These are phyloP conservation scores for Fusarium nematophilum DNA, from an alignment of 2,329 filamentous ascomycete species.

Conservation along the genomic window DNA sequence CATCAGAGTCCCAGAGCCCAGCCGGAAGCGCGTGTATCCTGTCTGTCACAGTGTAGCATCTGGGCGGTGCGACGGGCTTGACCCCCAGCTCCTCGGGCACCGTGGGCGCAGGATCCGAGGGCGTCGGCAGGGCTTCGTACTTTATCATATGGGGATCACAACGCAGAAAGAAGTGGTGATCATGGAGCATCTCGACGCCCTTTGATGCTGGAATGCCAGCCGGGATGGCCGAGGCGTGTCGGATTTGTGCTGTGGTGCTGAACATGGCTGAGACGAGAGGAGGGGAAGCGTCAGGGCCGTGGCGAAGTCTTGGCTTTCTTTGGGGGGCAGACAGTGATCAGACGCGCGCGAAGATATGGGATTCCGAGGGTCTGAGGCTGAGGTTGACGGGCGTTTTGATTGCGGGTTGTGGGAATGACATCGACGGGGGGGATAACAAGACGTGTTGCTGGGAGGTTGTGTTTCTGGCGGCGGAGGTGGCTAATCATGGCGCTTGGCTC, in stretches of 20 bases:
- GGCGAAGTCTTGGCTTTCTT: not conserved
- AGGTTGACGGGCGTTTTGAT: not conserved
- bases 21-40: constrained; percentile 64
- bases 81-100: constrained; percentile 45
- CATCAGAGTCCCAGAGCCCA: constrained; percentile 65
- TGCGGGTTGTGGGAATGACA: not conserved
- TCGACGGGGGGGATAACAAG: not conserved
- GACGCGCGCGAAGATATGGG: not conserved
- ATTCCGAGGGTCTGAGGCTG: not conserved
- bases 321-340: too few relatives aligned
- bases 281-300: not conserved
- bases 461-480: constrained; percentile 7
- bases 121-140: constrained; percentile 51
- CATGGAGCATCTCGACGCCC: constrained; percentile 60
- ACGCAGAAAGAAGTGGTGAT: constrained; percentile 63
- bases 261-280: constrained; percentile 51
- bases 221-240: constrained; percentile 58
- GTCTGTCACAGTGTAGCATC: constrained; percentile 61
- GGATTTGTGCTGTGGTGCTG: constrained; percentile 55
- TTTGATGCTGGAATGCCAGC: constrained; percentile 48
- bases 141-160: constrained; percentile 64
- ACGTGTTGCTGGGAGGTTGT: not conserved
- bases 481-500: not conserved
- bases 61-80: constrained; percentile 43
- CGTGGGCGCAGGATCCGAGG: constrained; percentile 42